Conservation (phyloP, 2,329 filamentous ascomycete genomes). For the Pseudogymnoascus sp. region DNA sequence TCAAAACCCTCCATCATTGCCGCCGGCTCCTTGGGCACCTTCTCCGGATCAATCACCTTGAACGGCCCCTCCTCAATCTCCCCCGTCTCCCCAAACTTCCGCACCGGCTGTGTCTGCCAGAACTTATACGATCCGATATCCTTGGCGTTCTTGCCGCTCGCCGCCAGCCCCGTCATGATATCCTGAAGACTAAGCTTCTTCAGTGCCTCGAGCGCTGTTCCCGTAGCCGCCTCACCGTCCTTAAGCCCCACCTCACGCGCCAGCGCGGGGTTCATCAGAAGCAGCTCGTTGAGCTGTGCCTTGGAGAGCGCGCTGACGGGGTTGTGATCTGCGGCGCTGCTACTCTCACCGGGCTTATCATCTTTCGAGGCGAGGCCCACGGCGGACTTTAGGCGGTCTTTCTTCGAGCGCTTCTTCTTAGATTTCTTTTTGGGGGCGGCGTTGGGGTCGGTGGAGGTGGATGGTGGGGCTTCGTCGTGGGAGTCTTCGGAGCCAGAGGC, state of each 20-base stretch:
- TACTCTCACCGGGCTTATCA: conserved; percentile 18
- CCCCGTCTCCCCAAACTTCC: conserved; percentile 62
- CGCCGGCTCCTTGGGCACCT: conserved; percentile 69
- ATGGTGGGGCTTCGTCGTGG: conserved; percentile 16
- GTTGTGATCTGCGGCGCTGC: conserved; percentile 40
- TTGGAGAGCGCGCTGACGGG: conserved; percentile 40
- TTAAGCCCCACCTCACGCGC: conserved; percentile 45
- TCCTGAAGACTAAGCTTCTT: conserved; percentile 60
- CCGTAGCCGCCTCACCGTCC: conserved; percentile 26
- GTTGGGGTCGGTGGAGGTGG: conserved; percentile 23
- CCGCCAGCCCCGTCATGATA: conserved; percentile 65
- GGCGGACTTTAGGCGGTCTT: conserved; percentile 46
- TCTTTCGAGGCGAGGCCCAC: conserved; percentile 25
- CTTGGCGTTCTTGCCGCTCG: conserved; percentile 81
- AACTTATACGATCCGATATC: conserved; percentile 98
- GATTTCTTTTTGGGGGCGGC: conserved; percentile 29
- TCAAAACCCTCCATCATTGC: conserved; percentile 77
- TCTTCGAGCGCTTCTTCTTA: conserved; percentile 61
- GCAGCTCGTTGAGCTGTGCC: conserved; percentile 55
- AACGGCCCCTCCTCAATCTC: conserved; percentile 71
- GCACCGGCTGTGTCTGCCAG: conserved; percentile 95
- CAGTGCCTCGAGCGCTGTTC: conserved; percentile 43
- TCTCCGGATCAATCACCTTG: conserved; percentile 66
- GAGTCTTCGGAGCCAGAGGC: conserved; percentile 38
- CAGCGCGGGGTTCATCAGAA: conserved; percentile 64